These are phyloP conservation scores for Haplosporangium sp. DNA, from an alignment of 371 early-diverging fungal genomes.

Conservation along the genomic window DNA sequence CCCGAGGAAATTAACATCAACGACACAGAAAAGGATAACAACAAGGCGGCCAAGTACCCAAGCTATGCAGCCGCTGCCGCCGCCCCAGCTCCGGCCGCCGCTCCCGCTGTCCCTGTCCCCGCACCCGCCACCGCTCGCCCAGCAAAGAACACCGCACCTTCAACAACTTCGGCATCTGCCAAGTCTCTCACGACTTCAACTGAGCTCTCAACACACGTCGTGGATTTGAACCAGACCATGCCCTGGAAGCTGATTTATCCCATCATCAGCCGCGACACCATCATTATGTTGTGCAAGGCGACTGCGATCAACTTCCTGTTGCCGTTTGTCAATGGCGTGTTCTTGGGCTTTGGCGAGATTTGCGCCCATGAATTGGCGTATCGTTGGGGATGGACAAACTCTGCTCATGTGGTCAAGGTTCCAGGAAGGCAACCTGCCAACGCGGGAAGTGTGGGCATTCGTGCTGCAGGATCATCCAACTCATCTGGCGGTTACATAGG, in stretches of 20 bases:
- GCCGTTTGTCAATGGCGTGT: slow-evolving; percentile 84
- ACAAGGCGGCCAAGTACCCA: not conserved
- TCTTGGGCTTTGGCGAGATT: slow-evolving; percentile 87
- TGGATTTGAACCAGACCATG: slow-evolving; percentile 53
- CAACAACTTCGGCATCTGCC: not conserved
- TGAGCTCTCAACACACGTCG: slow-evolving; percentile 25
- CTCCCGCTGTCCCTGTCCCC: slow-evolving; percentile 5
- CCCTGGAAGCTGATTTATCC: slow-evolving; percentile 53
- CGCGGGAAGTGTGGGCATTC: slow-evolving; percentile 27
- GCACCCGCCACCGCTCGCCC: not conserved
- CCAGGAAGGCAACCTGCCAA: slow-evolving; percentile 44
- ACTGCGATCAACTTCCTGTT: slow-evolving; percentile 71
- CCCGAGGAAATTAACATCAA: slow-evolving; percentile 16
- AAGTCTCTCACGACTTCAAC: not conserved
- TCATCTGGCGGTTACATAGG: slow-evolving; percentile 29
- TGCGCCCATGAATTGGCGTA: slow-evolving; percentile 82
- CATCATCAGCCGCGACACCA: slow-evolving; percentile 43
- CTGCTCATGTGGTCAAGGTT: slow-evolving; percentile 35
- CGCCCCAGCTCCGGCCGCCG: not conserved
- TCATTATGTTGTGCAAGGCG: slow-evolving; percentile 36
- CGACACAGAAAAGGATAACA: slow-evolving; percentile 6
- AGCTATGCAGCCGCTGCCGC: not conserved
- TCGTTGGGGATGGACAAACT: slow-evolving; percentile 76
- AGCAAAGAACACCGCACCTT: not conserved
- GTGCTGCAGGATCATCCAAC: slow-evolving; percentile 25